Conservation (phyloP, 108 stramenopile species). For the Pseudonitzschia multiseries region DNA sequence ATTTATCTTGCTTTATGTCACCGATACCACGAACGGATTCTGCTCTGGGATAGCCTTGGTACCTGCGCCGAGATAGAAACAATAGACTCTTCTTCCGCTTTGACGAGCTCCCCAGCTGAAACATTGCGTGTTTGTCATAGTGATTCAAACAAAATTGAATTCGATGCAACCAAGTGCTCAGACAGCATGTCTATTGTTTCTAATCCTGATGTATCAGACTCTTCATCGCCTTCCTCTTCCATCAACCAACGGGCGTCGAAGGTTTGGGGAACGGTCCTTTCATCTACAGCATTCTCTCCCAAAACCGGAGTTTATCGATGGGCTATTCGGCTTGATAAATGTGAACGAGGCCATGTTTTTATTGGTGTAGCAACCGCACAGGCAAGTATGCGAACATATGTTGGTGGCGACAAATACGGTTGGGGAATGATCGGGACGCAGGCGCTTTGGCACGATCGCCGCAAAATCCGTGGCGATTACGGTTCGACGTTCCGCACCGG, state of each 20-base stretch:
- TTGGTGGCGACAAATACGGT: conserved; percentile 95
- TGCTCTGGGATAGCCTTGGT: conserved; percentile 72
- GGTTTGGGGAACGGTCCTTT: conserved; percentile 82
- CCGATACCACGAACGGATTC: conserved; percentile 43
- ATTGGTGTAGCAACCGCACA: conserved; percentile 92
- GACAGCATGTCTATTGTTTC: conserved; percentile 78
- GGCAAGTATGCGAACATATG: conserved; percentile 87
- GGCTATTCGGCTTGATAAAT: conserved; percentile 87
- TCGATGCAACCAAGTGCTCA: conserved; percentile 80
- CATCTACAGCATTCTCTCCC: conserved; percentile 59
- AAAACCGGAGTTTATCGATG: conserved; percentile 80
- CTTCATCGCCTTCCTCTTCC: conserved; percentile 31
- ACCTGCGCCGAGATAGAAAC: conserved; percentile 46
- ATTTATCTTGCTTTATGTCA: conserved; percentile 68
- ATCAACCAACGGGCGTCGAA: conserved; percentile 80
- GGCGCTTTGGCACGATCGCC: conserved; percentile 93
- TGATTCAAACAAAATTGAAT: conserved; percentile 49
- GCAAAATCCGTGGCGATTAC: conserved; percentile 81
- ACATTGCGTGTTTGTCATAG: conserved; percentile 44
- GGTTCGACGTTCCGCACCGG: conserved; percentile 79
- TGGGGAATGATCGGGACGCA: conserved; percentile 98
- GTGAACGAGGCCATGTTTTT: conserved; percentile 93
- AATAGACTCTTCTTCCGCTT: conserved; percentile 38
- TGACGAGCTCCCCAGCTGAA: conserved; percentile 32
- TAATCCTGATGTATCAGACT: conserved; percentile 2